Evolutionary conservation across 2,329 filamentous ascomycete species (phyloP).

Genomic region (Scytalidium sp.): DNA sequence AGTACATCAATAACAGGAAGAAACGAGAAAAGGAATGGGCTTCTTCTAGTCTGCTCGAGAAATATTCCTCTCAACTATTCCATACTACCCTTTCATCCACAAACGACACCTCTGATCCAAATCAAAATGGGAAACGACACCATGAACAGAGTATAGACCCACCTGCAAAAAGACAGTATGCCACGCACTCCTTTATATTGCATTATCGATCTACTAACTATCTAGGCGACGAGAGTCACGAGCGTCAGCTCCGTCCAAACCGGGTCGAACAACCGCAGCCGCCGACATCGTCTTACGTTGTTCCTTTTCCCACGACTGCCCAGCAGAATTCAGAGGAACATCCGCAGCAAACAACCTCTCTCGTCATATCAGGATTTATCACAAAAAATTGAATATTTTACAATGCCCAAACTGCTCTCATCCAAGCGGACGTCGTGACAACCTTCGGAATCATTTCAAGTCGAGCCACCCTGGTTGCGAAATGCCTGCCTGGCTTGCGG

Average conservation of each 20-base stretch:
- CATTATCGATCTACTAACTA: too few relatives aligned
- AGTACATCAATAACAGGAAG: constrained; percentile 5
- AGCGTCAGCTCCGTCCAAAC: not conserved
- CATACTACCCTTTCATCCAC: constrained; percentile 1
- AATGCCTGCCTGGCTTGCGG: constrained; percentile 9
- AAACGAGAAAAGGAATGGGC: constrained; percentile 3
- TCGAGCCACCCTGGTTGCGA: not conserved
- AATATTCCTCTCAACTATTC: not conserved
- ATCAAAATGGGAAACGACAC: not conserved
- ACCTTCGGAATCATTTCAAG: constrained; percentile 7
- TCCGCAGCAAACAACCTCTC: constrained; percentile 6
- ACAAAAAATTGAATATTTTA: too few relatives aligned
- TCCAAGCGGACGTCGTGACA: constrained; percentile 6
- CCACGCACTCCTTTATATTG: not conserved
- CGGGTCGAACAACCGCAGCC: not conserved
- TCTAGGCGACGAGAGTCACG: constrained; percentile 3
- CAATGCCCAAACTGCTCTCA: too few relatives aligned
- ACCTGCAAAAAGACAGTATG: not conserved
- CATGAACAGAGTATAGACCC: not conserved
- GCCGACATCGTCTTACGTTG: too few relatives aligned
- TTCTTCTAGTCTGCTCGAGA: not conserved
- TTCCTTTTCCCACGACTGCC: too few relatives aligned
- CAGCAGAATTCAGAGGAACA: constrained; percentile 4
- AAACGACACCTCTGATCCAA: not conserved
- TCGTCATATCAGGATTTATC: constrained; percentile 4